A percentile compares a stretch with the other conserved stretches of the same genome.
Conservation (phyloP, 805 yeast genomes). For the Wickerhamiella azymoides region DNA sequence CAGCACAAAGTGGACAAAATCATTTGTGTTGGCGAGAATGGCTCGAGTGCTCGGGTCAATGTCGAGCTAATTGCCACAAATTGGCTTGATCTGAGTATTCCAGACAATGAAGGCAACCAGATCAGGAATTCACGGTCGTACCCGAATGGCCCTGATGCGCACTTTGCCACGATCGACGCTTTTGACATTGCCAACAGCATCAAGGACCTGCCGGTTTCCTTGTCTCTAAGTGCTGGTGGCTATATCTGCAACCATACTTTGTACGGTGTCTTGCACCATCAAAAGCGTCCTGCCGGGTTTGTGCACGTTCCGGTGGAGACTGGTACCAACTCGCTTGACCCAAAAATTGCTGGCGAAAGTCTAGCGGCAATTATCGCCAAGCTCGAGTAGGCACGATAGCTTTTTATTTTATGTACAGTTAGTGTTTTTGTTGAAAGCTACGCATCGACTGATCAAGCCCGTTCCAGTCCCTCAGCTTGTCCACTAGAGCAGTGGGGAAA, state of each 20-base stretch:
- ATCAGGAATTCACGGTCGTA: slow-evolving; percentile 3
- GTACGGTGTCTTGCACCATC: slow-evolving; percentile 11
- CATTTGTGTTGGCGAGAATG: slow-evolving; percentile 14
- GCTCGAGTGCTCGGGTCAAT: slow-evolving; percentile 10
- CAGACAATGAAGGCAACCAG: slow-evolving; percentile 13
- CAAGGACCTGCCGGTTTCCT: slow-evolving; percentile 7
- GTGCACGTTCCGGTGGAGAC: slow-evolving; percentile 13
- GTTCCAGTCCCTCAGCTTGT: slow-evolving; percentile 21
- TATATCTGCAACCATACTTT: slow-evolving; percentile 15
- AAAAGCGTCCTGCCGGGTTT: slow-evolving; percentile 11
- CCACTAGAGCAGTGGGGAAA: slow-evolving; percentile 55
- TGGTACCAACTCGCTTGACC: background rate
- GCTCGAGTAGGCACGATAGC: background rate
- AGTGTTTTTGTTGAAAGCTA: background rate
- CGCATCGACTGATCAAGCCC: slow-evolving; percentile 4
- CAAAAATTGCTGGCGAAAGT: background rate
- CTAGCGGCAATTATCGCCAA: background rate
- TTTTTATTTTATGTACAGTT: too few relatives aligned
- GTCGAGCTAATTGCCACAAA: slow-evolving; percentile 16
- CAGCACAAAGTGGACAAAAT: slow-evolving; percentile 12
- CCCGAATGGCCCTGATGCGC: slow-evolving; percentile 11
- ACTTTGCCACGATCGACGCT: slow-evolving; percentile 12
- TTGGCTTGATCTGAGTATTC: slow-evolving; percentile 10
- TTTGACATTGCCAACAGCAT: slow-evolving; percentile 7
- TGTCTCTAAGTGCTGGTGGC: slow-evolving; percentile 16